Evolutionary conservation across 2,329 filamentous ascomycete genomes (phyloP).

Genomic region (Penicillium paneum): DNA sequence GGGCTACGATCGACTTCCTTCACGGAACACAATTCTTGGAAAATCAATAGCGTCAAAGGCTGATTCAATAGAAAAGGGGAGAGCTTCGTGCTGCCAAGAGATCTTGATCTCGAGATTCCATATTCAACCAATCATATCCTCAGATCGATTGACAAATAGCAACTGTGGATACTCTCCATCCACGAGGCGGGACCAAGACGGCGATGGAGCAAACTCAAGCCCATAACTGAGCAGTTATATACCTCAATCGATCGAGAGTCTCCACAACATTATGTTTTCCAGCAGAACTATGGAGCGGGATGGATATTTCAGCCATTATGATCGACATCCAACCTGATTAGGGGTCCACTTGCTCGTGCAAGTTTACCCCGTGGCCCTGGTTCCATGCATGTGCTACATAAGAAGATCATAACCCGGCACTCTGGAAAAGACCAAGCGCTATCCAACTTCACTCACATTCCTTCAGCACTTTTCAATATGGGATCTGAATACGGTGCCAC

Average conservation of each 20-base stretch:
- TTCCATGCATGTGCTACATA: not conserved
- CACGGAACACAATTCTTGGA: not conserved
- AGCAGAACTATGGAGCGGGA: not conserved
- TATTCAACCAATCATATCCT: not conserved
- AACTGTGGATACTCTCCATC: not conserved
- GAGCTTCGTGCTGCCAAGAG: conserved; percentile 2
- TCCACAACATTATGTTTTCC: not conserved
- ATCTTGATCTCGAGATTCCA: conserved; percentile 4
- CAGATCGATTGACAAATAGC: conserved; percentile 2
- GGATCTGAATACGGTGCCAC: conserved; percentile 31
- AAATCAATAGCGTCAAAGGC: conserved; percentile 2
- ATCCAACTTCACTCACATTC: conserved; percentile 18
- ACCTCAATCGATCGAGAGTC: not conserved
- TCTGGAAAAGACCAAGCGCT: conserved; percentile 5
- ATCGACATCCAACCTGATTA: not conserved
- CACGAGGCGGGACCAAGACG: not conserved
- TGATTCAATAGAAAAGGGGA: not conserved
- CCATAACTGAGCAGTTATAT: not conserved
- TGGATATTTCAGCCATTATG: not conserved
- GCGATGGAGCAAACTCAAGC: not conserved
- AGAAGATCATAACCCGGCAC: not conserved
- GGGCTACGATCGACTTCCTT: conserved; percentile 1
- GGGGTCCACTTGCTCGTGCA: conserved; percentile 1
- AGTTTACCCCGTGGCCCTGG: not conserved
- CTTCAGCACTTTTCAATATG: conserved; percentile 21